Conservation (phyloP, 139 green algal species). For the Chlamydomonas urium region DNA sequence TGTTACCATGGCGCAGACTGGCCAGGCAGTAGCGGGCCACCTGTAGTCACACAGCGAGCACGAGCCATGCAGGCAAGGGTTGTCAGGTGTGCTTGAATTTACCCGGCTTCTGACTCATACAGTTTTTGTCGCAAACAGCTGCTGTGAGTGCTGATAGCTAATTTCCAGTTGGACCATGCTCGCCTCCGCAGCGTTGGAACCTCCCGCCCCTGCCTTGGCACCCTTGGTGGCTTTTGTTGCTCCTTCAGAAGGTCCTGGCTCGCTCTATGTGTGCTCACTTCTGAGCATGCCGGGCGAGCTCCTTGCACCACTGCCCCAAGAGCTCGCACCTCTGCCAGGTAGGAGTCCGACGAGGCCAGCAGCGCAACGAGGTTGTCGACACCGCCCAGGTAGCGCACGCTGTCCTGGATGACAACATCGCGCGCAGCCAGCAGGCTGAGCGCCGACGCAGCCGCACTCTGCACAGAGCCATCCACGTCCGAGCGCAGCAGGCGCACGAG, state of each 20-base stretch:
- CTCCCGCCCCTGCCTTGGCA: too few relatives aligned
- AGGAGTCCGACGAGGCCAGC: conserved; percentile 30
- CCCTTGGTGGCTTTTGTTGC: background rate
- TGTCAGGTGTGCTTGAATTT: too few relatives aligned
- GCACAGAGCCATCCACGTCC: conserved; percentile 34
- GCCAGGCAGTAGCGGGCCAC: conserved; percentile 25
- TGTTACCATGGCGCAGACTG: conserved; percentile 36
- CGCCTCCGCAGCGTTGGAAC: background rate
- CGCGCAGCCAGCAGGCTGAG: conserved; percentile 33
- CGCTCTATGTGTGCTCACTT: background rate
- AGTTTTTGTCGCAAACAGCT: too few relatives aligned
- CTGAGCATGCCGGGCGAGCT: background rate
- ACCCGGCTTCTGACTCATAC: too few relatives aligned
- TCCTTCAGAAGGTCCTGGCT: background rate
- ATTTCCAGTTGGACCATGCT: background rate
- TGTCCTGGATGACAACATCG: conserved; percentile 45
- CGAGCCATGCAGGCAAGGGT: too few relatives aligned
- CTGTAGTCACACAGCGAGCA: conserved; percentile 4
- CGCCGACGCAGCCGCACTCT: conserved; percentile 27
- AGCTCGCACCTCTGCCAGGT: conserved; percentile 26
- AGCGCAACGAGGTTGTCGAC: conserved; percentile 38
- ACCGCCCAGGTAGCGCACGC: conserved; percentile 41
- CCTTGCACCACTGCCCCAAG: background rate
- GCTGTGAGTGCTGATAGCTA: background rate
- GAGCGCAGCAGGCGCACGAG: conserved; percentile 40